Conservation (phyloP, 2,329 filamentous ascomycete species). For the Dothideomycetidae sp. region DNA sequence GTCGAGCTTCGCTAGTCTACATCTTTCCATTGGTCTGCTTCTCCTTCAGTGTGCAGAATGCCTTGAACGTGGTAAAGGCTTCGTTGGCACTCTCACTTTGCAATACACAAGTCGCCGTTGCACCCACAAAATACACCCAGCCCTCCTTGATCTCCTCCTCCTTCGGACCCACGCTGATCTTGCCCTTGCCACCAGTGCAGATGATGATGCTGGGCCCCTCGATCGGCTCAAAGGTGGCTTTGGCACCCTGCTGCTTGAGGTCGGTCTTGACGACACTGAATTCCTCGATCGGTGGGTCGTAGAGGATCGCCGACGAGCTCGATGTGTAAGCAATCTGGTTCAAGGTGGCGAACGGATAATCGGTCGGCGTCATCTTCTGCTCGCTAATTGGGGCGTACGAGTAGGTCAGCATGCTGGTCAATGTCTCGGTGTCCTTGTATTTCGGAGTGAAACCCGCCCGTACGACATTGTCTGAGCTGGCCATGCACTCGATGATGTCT, state of each 20-base stretch:
- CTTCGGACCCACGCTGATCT: slow-evolving; percentile 72
- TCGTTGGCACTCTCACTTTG: slow-evolving; percentile 50
- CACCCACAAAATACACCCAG: slow-evolving; percentile 53
- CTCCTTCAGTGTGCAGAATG: slow-evolving; percentile 70
- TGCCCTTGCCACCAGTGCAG: slow-evolving; percentile 71
- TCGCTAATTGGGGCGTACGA: slow-evolving; percentile 85
- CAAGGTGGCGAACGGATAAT: slow-evolving; percentile 74
- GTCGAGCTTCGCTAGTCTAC: too few species aligned
- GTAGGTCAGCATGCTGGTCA: slow-evolving; percentile 88
- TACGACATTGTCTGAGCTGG: slow-evolving; percentile 95
- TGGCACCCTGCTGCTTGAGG: slow-evolving; percentile 55
- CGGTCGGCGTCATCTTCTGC: slow-evolving; percentile 78
- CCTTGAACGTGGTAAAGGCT: slow-evolving; percentile 77
- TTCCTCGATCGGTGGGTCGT: slow-evolving; percentile 93
- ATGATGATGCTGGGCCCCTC: slow-evolving; percentile 86
- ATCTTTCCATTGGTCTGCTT: slow-evolving; percentile 20
- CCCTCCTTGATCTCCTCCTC: slow-evolving; percentile 48
- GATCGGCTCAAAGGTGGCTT: slow-evolving; percentile 77
- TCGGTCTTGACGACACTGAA: slow-evolving; percentile 78
- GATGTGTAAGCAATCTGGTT: slow-evolving; percentile 73
- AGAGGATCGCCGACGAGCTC: slow-evolving; percentile 56
- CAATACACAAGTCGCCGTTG: slow-evolving; percentile 68
- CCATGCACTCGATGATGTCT: slow-evolving; percentile 99
- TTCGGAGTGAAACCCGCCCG: slow-evolving; percentile 95
- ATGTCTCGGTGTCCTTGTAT: slow-evolving; percentile 86